Evolutionary conservation across 73 alveolate genomes (phyloP), one percentile per base, ranked within the genome.

Genomic region (Paramecium sonneborni): DNA sequence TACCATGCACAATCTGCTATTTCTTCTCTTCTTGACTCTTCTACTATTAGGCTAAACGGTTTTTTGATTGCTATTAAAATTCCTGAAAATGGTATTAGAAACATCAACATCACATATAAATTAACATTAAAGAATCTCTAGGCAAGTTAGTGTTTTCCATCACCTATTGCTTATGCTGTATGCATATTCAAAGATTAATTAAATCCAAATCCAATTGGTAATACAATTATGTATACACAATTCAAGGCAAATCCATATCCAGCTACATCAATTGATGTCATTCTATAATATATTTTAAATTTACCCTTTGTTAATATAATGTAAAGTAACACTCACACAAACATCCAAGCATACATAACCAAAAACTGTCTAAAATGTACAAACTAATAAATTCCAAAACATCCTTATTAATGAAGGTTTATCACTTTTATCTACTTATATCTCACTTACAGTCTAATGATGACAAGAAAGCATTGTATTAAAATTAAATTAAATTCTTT

Each of bases 201-300:
- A 8, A 70, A 70, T 70, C 86, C 86, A 14, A 70, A 70, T 32
- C 86, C 86, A 1, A 70, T 26, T 6, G 86, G 86, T 6, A 32
- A 6, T 6, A 70, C 39, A 7, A 70, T 18, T 0, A 70, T 70
- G 26, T 32, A 26, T 0, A 26, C 26, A 30, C 46, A 70, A 23
- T 30, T 70, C 32, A 24, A 70, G 1, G 86, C 86, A 26, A 70
- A 70, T 6, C 57, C 46, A 26, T 30, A 70, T 10, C 86, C 86
- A 9, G 86, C 86, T 18, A 26, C 55, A 12, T 23, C 86, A 26
- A 70, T 15, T 18, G 44, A 24, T 5, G 55, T n/a, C 30, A 24
- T 24, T 70, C 86, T 70, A 21, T 26, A 24, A 26, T 23, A 70
- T 21, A 18, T 6, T 28, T 6, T 12, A 30, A 9, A 70, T 14